Conservation (phyloP, 2,329 filamentous ascomycete genomes). For the Beauveria scarabaeidicola region DNA sequence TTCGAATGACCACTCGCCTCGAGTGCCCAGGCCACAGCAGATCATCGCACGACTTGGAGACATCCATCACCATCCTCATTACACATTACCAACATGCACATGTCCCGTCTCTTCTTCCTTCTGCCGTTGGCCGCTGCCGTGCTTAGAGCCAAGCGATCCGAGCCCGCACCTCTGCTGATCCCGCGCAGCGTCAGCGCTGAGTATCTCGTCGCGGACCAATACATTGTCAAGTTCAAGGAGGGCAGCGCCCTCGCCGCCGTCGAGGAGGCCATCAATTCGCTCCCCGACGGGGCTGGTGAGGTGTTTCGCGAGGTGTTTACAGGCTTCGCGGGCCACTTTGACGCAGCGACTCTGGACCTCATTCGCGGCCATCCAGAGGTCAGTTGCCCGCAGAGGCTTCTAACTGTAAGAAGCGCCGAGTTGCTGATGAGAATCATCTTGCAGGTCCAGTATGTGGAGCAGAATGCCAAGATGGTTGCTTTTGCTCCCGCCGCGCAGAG, state of each 20-base stretch:
- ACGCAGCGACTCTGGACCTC: constrained; percentile 5
- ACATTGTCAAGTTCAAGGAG: constrained; percentile 18
- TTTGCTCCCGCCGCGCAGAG: constrained; percentile 12
- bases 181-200: constrained; percentile 8
- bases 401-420: neutral
- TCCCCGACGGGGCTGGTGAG: constrained; percentile 12
- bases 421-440: neutral
- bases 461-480: constrained; percentile 22
- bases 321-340: constrained; percentile 13
- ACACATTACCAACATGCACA: neutral
- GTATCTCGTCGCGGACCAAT: constrained; percentile 15
- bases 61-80: too few relatives aligned
- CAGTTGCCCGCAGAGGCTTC: neutral
- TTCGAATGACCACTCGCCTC: neutral
- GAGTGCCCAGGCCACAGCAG: neutral
- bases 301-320: constrained; percentile 13
- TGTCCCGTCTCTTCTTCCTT: neutral
- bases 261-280: constrained; percentile 10
- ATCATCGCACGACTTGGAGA: neutral
- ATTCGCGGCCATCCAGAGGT: constrained; percentile 13
- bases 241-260: constrained; percentile 9
- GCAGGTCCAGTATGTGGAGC: constrained; percentile 28
- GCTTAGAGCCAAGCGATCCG: constrained; percentile 5
- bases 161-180: constrained; percentile 14
- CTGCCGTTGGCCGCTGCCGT: neutral